These are phyloP conservation scores for Pichia rugopelliculosa DNA, from an alignment of 805 yeast species.

Conservation along the genomic window DNA sequence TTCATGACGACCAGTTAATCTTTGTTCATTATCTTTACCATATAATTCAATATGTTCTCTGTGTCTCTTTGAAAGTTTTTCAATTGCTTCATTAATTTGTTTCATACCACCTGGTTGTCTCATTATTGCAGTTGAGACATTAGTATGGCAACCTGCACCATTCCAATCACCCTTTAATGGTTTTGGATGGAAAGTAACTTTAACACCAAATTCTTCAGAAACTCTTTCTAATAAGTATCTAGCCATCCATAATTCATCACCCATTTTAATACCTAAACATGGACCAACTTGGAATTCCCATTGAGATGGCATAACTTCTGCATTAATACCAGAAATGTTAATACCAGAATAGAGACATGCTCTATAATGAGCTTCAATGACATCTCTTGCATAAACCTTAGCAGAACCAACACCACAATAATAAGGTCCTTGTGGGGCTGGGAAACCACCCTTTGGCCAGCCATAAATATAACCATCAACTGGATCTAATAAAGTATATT, in stretches of 20 bases:
- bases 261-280: conserved; percentile 91
- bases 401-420: conserved; percentile 99
- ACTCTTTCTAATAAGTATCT: conserved; percentile 89
- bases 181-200: conserved; percentile 98
- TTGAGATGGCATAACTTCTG: conserved; percentile 99
- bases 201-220: conserved; percentile 98
- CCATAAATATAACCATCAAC: conserved; percentile 79
- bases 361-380: conserved; percentile 97
- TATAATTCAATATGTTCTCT: conserved; percentile 90
- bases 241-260: conserved; percentile 95
- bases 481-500: conserved; percentile 92
- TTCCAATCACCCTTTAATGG: conserved; percentile 99
- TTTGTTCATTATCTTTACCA: conserved; percentile 90
- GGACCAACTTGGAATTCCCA: conserved; percentile 99
- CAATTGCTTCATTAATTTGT: conserved; percentile 84
- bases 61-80: conserved; percentile 92
- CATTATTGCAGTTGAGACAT: conserved; percentile 89
- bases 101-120: conserved; percentile 96
- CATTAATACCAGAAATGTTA: conserved; percentile 91
- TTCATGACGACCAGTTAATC: conserved; percentile 98
- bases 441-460: conserved; percentile 99
- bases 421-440: conserved; percentile 99
- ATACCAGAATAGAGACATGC: conserved; percentile 94
- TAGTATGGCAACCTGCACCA: conserved; percentile 99
- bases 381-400: conserved; percentile 95